Evolutionary conservation across 345 rosid genomes (phyloP).

Genomic region (Abelmoschus esculentus): DNA sequence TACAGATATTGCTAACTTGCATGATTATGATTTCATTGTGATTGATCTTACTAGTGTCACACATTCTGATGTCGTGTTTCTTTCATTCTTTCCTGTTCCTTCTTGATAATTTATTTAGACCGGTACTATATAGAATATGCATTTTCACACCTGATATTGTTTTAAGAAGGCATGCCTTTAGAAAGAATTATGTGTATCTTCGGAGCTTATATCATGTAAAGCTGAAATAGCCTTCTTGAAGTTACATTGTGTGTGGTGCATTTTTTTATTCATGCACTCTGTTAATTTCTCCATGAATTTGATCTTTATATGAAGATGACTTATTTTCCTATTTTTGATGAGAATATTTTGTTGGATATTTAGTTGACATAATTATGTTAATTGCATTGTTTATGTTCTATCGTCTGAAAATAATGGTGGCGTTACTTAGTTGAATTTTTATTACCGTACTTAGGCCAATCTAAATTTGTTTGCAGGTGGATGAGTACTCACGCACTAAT

Average conservation of each 20-base stretch:
- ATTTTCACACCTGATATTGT: background rate
- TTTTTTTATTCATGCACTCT: background rate
- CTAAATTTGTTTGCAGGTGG: slow-evolving; percentile 49
- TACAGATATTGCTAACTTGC: background rate
- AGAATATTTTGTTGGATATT: background rate
- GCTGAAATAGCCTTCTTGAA: background rate
- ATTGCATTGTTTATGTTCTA: background rate
- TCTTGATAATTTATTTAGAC: background rate
- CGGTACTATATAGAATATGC: background rate
- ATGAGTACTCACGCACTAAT: slow-evolving; percentile 75
- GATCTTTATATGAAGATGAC: background rate
- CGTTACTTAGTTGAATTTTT: background rate
- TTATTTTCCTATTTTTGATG: background rate
- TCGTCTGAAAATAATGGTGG: background rate
- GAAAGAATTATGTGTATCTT: background rate
- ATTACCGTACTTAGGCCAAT: background rate
- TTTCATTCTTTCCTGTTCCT: background rate
- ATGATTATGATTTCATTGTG: slow-evolving; percentile 3
- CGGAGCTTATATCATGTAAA: background rate
- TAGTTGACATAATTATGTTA: background rate
- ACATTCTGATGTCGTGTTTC: background rate
- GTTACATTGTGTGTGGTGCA: background rate
- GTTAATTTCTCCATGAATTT: background rate
- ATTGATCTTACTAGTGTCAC: background rate
- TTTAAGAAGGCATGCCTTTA: background rate